A percentile compares a stretch with the other conserved stretches of the same genome.
Evolutionary conservation across 2,329 filamentous ascomycete genomes (phyloP).

Genomic region (Nemania sp.): DNA sequence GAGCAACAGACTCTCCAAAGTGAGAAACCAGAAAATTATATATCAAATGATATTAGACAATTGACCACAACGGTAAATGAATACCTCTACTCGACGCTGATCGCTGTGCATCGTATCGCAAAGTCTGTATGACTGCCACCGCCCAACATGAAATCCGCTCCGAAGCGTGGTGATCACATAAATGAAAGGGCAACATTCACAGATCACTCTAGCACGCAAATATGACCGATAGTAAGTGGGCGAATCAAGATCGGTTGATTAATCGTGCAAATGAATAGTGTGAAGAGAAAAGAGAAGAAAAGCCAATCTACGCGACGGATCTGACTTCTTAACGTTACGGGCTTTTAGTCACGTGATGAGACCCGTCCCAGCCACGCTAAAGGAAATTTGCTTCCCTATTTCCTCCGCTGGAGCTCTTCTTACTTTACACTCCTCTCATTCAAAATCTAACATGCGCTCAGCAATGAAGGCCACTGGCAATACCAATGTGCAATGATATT

Average conservation of each 20-base stretch:
- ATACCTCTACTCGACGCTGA: too few species aligned
- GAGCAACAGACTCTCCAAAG: too few species aligned
- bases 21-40: too few species aligned
- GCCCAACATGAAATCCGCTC: conserved; percentile 32
- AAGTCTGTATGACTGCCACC: conserved; percentile 38
- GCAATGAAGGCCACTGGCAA: too few species aligned
- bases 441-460: too few species aligned
- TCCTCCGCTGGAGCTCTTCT: neutral
- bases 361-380: conserved; percentile 9
- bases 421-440: neutral
- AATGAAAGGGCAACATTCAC: conserved; percentile 34
- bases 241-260: conserved; percentile 61
- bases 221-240: conserved; percentile 62
- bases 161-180: conserved; percentile 28
- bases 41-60: too few species aligned
- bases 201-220: conserved; percentile 60
- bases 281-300: conserved; percentile 41
- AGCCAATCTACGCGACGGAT: too few species aligned
- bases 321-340: too few species aligned
- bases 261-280: conserved; percentile 57
- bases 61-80: too few species aligned
- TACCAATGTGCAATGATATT: too few species aligned
- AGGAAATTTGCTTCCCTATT: conserved; percentile 7
- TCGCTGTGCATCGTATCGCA: neutral
- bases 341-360: conserved; percentile 15